These are phyloP conservation scores for Solanum pimpinellifolium DNA, from an alignment of 257 asterid species.

Conservation along the genomic window DNA sequence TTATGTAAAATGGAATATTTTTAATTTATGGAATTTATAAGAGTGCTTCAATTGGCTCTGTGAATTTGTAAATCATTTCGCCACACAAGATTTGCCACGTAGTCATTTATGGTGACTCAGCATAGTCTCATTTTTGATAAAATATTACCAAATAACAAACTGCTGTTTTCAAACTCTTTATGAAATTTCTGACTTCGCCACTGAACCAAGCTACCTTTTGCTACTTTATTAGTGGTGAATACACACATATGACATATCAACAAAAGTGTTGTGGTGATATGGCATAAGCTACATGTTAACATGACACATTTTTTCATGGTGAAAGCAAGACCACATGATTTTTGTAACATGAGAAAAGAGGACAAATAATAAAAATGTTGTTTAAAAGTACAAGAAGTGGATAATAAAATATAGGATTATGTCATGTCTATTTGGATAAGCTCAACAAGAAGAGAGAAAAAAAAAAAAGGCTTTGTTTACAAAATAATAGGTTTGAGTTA, in stretches of 20 bases:
- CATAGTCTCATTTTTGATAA: not conserved
- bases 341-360: not conserved
- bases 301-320: not conserved
- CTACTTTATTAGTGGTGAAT: no score
- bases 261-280: not conserved
- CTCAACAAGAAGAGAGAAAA: not conserved
- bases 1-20: no score
- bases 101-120: not conserved
- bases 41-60: not conserved
- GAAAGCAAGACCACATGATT: not conserved
- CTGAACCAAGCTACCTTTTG: no score
- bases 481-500: not conserved
- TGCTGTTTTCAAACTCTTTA: no score
- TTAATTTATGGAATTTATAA: not conserved
- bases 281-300: not conserved
- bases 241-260: not conserved
- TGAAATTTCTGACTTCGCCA: no score
- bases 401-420: not conserved
- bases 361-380: not conserved
- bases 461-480: not conserved
- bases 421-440: not conserved
- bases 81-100: not conserved
- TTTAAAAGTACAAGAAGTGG: not conserved
- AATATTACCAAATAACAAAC: not conserved
- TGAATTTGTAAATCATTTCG: not conserved